Conservation (phyloP, 768 basidiomycete genomes). For the Coprinellus aureogranulatus region DNA sequence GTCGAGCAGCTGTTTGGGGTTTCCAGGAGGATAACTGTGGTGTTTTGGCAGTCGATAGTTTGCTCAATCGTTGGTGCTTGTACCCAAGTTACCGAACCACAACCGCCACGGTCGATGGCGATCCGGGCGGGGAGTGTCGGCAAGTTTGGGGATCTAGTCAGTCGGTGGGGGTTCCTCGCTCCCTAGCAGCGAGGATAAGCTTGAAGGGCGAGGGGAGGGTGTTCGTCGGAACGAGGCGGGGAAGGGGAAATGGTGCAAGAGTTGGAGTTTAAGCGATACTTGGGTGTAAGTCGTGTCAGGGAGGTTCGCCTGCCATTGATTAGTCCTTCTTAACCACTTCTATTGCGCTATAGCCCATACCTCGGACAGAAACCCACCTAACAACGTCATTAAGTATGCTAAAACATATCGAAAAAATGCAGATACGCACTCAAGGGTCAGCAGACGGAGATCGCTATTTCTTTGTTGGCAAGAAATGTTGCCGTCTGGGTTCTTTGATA, state of each 20-base stretch:
- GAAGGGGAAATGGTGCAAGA: slow-evolving; percentile 8
- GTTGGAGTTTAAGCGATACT: slow-evolving; percentile 2
- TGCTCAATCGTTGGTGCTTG: slow-evolving; percentile 17
- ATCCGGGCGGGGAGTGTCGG: slow-evolving; percentile 66
- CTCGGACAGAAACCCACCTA: slow-evolving; percentile 81
- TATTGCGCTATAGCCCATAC: slow-evolving; percentile 20
- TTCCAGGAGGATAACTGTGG: slow-evolving; percentile 20
- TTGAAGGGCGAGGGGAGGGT: slow-evolving; percentile 39
- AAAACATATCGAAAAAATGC: slow-evolving; percentile 17
- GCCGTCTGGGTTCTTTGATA: slow-evolving; percentile 23
- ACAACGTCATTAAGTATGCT: slow-evolving; percentile 14
- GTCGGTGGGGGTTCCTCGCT: slow-evolving; percentile 66
- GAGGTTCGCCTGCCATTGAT: slow-evolving; percentile 66
- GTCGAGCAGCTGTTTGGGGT: slow-evolving; percentile 8
- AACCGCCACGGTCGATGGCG: slow-evolving; percentile 69
- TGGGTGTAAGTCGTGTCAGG: slow-evolving; percentile 49
- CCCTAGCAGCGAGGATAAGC: slow-evolving; percentile 65
- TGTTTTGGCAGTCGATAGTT: slow-evolving; percentile 14
- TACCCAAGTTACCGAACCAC: slow-evolving; percentile 64
- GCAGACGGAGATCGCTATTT: slow-evolving; percentile 77
- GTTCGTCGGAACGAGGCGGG: slow-evolving; percentile 13
- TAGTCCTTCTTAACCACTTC: slow-evolving; percentile 5
- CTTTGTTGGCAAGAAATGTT: slow-evolving; percentile 76
- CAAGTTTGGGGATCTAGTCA: slow-evolving; percentile 48
- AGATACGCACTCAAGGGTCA: slow-evolving; percentile 71